Conservation (phyloP, 1,284 basidiomycete species). For the Leccinum pallidistipes region DNA sequence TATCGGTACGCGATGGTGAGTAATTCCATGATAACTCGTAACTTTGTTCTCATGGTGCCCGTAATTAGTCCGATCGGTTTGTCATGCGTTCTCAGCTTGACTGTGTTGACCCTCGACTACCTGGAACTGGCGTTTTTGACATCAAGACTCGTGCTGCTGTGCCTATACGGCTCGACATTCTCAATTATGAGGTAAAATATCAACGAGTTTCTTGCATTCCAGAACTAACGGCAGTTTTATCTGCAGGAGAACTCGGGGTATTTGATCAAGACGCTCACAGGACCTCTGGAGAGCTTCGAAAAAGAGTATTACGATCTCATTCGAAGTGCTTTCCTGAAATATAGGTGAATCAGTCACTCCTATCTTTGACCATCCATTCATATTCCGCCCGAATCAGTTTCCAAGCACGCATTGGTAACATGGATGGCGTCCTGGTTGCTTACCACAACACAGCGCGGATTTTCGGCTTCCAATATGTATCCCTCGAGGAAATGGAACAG, state of each 20-base stretch:
- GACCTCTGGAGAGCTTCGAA: slow-evolving; percentile 77
- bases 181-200: slow-evolving; percentile 72
- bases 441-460: slow-evolving; percentile 91
- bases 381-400: slow-evolving; percentile 50
- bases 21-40: neutral
- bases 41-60: neutral
- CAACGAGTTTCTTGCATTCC: neutral
- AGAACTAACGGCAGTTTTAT: neutral
- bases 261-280: slow-evolving; percentile 62
- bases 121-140: slow-evolving; percentile 92
- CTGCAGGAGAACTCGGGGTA: slow-evolving; percentile 74
- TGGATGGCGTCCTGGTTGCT: slow-evolving; percentile 96
- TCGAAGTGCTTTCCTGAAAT: slow-evolving; percentile 93
- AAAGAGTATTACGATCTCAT: slow-evolving; percentile 92
- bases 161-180: slow-evolving; percentile 82
- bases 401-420: slow-evolving; percentile 94
- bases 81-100: slow-evolving; percentile 97
- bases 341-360: slow-evolving; percentile 52
- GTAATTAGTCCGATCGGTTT: slow-evolving; percentile 63
- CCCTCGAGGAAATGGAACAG: slow-evolving; percentile 86
- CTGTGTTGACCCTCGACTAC: slow-evolving; percentile 78
- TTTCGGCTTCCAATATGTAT: slow-evolving; percentile 95
- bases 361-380: neutral
- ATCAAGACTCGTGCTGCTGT: slow-evolving; percentile 92
- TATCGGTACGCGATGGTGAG: slow-evolving; percentile 82